A percentile compares a stretch with the other conserved stretches of the same genome.
Evolutionary conservation across 345 rosid species (phyloP).

Genomic region (Salix koriyanagi): DNA sequence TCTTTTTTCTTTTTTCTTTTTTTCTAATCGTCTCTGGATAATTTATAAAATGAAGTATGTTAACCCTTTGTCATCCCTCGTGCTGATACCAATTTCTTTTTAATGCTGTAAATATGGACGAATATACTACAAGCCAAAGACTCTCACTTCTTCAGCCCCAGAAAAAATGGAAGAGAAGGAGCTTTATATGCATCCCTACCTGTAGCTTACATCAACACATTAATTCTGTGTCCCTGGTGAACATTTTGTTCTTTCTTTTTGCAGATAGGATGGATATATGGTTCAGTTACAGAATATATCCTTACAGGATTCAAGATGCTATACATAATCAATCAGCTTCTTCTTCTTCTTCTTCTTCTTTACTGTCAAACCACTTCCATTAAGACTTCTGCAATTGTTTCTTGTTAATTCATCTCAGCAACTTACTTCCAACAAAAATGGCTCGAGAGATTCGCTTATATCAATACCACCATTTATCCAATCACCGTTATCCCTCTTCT

Average conservation of each 20-base stretch:
- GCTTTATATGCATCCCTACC: background rate
- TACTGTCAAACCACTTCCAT: too few relatives aligned
- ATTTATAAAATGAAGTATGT: constrained; percentile 23
- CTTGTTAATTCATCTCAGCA: too few relatives aligned
- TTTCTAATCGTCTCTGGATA: background rate
- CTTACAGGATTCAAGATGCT: constrained; percentile 31
- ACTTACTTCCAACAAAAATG: background rate
- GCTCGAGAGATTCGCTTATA: constrained; percentile 35
- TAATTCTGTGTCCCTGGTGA: background rate
- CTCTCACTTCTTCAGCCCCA: background rate
- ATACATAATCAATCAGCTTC: too few relatives aligned
- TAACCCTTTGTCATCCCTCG: background rate
- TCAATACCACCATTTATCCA: constrained; percentile 44
- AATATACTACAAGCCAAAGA: background rate
- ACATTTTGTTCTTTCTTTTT: constrained; percentile 12
- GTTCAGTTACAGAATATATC: constrained; percentile 27
- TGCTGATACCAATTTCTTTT: background rate
- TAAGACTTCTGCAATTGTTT: too few relatives aligned
- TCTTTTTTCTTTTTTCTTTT: background rate
- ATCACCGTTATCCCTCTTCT: constrained; percentile 39
- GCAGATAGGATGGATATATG: constrained; percentile 24
- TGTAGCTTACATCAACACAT: background rate
- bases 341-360: too few relatives aligned
- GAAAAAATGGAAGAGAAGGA: background rate
- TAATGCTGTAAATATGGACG: background rate